Percentiles rank a stretch among this genome's conserved stretches.
Conservation (phyloP, 2,329 filamentous ascomycete genomes). For the Plectosphaerella sp. region DNA sequence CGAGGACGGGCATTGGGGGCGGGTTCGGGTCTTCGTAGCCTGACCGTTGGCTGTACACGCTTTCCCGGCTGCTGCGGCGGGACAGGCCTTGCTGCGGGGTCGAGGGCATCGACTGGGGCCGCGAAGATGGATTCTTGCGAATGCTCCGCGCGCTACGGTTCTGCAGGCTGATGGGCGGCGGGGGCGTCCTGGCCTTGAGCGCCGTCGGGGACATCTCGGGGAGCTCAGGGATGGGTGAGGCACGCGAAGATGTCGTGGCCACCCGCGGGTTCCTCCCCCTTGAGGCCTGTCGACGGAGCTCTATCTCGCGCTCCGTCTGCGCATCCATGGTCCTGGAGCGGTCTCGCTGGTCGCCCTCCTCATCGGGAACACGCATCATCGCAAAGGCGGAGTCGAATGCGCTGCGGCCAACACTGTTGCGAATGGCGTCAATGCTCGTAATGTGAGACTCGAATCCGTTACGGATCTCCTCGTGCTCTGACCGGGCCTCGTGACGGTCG, state of each 20-base stretch:
- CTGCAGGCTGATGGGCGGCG: constrained; percentile 38
- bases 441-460: constrained; percentile 13
- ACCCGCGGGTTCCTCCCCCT: constrained; percentile 3
- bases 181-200: constrained; percentile 27
- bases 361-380: constrained; percentile 3
- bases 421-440: constrained; percentile 13
- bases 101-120: background rate
- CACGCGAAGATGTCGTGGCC: constrained; percentile 1
- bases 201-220: constrained; percentile 17
- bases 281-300: constrained; percentile 10
- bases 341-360: constrained; percentile 7
- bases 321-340: constrained; percentile 26
- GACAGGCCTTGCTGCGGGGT: constrained; percentile 10
- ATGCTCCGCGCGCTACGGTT: constrained; percentile 16
- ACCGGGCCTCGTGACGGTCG: background rate
- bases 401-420: constrained; percentile 18
- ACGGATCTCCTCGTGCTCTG: constrained; percentile 10
- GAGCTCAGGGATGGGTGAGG: constrained; percentile 20
- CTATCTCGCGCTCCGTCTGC: constrained; percentile 18
- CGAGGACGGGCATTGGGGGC: constrained; percentile 17
- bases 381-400: constrained; percentile 20
- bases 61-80: constrained; percentile 14
- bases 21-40: constrained; percentile 11
- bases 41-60: constrained; percentile 13
- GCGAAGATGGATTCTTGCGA: background rate